These are phyloP conservation scores for Phyllosticta capitalensis DNA, from an alignment of 2,329 filamentous ascomycete species.

Conservation along the genomic window DNA sequence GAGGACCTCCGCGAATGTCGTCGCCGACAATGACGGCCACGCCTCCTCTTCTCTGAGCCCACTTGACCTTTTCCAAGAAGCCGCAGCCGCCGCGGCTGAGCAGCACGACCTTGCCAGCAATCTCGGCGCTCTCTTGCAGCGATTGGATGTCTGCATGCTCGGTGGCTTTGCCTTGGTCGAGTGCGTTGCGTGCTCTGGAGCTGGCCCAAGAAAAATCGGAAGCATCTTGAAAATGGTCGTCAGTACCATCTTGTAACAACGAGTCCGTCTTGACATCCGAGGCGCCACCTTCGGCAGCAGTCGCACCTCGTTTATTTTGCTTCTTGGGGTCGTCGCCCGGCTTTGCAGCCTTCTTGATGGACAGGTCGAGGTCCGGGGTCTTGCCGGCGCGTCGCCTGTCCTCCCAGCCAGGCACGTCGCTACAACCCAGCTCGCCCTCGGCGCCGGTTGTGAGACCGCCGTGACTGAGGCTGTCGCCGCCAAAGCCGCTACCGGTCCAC, in stretches of 20 bases:
- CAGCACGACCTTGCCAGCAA: slow-evolving; percentile 83
- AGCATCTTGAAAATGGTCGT: slow-evolving; percentile 67
- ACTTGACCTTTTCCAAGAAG: slow-evolving; percentile 94
- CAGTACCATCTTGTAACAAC: slow-evolving; percentile 60
- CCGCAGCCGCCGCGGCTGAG: slow-evolving; percentile 90
- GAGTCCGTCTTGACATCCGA: background rate
- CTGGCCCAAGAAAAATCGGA: slow-evolving; percentile 32
- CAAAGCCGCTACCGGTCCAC: slow-evolving; percentile 89
- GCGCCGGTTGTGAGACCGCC: slow-evolving; percentile 43
- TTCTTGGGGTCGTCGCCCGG: background rate
- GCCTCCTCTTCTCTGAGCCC: slow-evolving; percentile 85
- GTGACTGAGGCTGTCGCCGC: slow-evolving; percentile 60
- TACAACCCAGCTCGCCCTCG: slow-evolving; percentile 86
- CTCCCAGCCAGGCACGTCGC: slow-evolving; percentile 84
- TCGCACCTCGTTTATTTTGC: background rate
- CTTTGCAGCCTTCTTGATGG: slow-evolving; percentile 13
- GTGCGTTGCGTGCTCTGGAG: slow-evolving; percentile 18
- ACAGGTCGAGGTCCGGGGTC: slow-evolving; percentile 28
- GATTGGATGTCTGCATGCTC: slow-evolving; percentile 82
- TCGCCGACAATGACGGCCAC: slow-evolving; percentile 90
- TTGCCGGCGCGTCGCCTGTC: slow-evolving; percentile 32
- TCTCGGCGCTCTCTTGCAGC: slow-evolving; percentile 84
- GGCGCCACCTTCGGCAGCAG: background rate
- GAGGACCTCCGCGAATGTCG: slow-evolving; percentile 74
- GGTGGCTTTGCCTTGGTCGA: slow-evolving; percentile 20